Base-by-base conservation (phyloP, 306 rosid species). In the Alnus rubra region DNA sequence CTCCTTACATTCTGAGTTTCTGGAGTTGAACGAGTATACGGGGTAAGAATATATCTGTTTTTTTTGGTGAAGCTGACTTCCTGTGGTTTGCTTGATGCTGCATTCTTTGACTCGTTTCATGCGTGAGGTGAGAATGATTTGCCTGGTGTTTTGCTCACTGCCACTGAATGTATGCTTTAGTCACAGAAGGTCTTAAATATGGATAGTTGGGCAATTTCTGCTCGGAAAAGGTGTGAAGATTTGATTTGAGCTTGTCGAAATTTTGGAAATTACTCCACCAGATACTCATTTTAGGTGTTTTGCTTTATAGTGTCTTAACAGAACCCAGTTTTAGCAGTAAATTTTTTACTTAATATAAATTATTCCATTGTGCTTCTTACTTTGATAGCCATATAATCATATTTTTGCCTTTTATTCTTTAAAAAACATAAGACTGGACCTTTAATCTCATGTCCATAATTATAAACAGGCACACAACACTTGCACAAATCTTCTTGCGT, bases 171-270 rank as follows among this genome's bases (percentile, higher is more conserved):
- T 31, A 23, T 59, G 37, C 16, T 55, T 42, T 62, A 2, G 30
- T 63, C 71, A 10, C 35, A 59, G 37, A 28, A 19, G 33, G 12
- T 59, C 37, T 59, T 19, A 63, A 55, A 78, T 60, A 67, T 69
- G 45, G 33, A 73, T 65, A 42, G 68, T 58, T 62, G 31, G 13
- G 3, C 52, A 9, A 12, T 49, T 42, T 31, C 49, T 69, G 35
- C 35, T 52, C 39, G 18, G 75, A 68, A 65, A 39, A 28, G 3
- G 11, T 49, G 37, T 53, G 47, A 9, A n/a, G 62, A 47, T 52
- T 28, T 75, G 71, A 53, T 18, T 75, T 35, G 18, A 72, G 11
- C 73, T 37, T 35, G 16, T 14, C 51, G 64, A 53, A 59, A 42
- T 39, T 2, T 16, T 42, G 4, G 12, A 14, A 37, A 42, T 11